These are phyloP conservation scores for Wallacemonas collosoma DNA, from an alignment of 208 protist genomes.

Conservation along the genomic window DNA sequence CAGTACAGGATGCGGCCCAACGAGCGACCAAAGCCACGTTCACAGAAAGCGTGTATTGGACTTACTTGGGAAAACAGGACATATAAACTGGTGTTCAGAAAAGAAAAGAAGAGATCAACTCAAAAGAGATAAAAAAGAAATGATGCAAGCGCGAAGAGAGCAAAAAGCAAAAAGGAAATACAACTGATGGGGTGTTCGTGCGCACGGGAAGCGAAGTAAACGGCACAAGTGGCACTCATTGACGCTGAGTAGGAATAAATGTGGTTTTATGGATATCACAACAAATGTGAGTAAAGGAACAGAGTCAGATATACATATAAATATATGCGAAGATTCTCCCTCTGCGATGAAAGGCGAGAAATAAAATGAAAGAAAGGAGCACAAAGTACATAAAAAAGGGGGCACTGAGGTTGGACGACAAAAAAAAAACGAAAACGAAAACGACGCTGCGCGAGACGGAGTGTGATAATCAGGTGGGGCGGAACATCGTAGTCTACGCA, in stretches of 20 bases:
- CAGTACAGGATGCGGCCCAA: no score
- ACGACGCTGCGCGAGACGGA: background rate
- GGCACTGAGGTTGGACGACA: background rate
- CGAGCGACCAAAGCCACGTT: no score
- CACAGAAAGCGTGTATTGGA: no score
- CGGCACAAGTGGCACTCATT: background rate
- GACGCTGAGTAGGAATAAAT: background rate
- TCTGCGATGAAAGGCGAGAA: background rate
- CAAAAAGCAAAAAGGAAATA: conserved; percentile 16
- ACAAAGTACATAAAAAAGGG: conserved; percentile 1
- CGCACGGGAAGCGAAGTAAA: background rate
- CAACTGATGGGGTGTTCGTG: conserved; percentile 9
- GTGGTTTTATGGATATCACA: conserved; percentile 7
- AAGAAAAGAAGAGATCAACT: conserved; percentile 22
- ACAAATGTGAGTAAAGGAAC: conserved; percentile 6
- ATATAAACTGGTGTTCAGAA: background rate
- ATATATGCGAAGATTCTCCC: background rate
- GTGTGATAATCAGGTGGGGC: no score
- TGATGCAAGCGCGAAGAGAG: conserved; percentile 1
- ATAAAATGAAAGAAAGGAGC: background rate
- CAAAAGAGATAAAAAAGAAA: conserved; percentile 21
- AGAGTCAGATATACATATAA: conserved; percentile 13
- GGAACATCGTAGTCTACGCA: no score
- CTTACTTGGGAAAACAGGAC: background rate
- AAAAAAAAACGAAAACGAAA: background rate